phyloP scores from a whole-genome alignment of 495 filamentous ascomycete genomes.

The Cladorrhinum samala region DNA sequence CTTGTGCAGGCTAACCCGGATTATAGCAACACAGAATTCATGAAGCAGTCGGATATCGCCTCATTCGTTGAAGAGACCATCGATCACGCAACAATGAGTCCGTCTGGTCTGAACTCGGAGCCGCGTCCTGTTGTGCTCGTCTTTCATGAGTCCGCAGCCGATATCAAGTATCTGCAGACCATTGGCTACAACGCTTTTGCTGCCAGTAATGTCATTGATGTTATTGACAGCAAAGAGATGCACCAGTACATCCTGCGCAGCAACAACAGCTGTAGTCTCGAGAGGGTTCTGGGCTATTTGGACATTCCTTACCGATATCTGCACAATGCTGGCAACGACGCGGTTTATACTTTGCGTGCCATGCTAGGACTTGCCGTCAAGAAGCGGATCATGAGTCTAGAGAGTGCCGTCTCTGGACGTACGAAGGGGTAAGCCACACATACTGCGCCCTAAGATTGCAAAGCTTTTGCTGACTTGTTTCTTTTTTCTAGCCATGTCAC shows the following conservation, averaged over 20 bases:
- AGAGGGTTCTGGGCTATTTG: conserved; percentile 54
- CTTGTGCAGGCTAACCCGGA: conserved; percentile 11
- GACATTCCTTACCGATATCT: conserved; percentile 56
- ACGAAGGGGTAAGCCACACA: conserved; percentile 2
- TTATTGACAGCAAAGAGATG: conserved; percentile 63
- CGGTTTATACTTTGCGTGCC: conserved; percentile 71
- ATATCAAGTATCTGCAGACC: conserved; percentile 58
- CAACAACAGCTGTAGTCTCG: conserved; percentile 48
- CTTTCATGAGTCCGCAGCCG: conserved; percentile 62
- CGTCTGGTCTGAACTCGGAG: conserved; percentile 2
- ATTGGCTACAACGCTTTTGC: conserved; percentile 55
- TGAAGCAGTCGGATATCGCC: conserved; percentile 11
- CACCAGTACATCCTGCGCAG: conserved; percentile 53
- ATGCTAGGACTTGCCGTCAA: conserved; percentile 62
- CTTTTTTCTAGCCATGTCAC: conserved; percentile 9
- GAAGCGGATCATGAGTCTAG: conserved; percentile 16
- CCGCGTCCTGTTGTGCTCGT: conserved; percentile 66
- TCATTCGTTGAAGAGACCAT: conserved; percentile 24
- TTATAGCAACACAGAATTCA: conserved; percentile 30
- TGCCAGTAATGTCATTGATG: conserved; percentile 51
- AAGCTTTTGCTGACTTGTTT: conserved; percentile 1
- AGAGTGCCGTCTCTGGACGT: not conserved
- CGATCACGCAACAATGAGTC: conserved; percentile 5
- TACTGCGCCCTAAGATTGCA: not conserved
- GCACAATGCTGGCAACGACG: conserved; percentile 96